Evolutionary conservation across 2,329 filamentous ascomycete genomes (phyloP).

Genomic region (Nigrograna mackinnonii): DNA sequence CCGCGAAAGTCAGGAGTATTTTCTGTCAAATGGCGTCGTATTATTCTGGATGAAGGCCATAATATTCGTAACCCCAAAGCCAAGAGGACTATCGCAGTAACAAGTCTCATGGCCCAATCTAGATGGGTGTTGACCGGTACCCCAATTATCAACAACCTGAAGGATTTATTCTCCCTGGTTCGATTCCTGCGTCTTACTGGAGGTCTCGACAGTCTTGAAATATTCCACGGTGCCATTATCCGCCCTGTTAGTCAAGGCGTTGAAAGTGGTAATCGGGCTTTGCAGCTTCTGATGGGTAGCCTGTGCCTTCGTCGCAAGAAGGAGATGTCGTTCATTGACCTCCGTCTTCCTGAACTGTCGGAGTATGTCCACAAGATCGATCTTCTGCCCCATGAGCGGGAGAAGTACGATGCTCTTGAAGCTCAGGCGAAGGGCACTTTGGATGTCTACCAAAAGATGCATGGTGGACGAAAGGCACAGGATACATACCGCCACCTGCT

Average conservation of each 20-base stretch:
- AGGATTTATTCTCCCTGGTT: conserved; percentile 78
- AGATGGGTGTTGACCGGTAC: conserved; percentile 68
- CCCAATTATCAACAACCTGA: conserved; percentile 81
- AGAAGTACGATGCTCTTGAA: conserved; percentile 74
- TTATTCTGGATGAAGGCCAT: conserved; percentile 85
- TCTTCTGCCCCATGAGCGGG: conserved; percentile 73
- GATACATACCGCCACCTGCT: conserved; percentile 71
- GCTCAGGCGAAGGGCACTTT: conserved; percentile 75
- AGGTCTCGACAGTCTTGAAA: conserved; percentile 70
- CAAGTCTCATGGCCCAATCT: conserved; percentile 67
- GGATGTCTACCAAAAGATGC: conserved; percentile 52
- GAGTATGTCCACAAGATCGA: conserved; percentile 77
- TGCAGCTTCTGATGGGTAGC: conserved; percentile 78
- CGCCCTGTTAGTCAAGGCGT: conserved; percentile 67
- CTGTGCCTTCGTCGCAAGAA: conserved; percentile 83
- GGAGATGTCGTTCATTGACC: conserved; percentile 84
- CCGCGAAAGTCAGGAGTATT: conserved; percentile 51
- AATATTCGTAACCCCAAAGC: conserved; percentile 77
- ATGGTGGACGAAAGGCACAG: neutral
- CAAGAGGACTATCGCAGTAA: conserved; percentile 71
- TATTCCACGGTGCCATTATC: conserved; percentile 75
- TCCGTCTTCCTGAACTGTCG: conserved; percentile 75
- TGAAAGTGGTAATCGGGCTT: conserved; percentile 61
- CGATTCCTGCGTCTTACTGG: conserved; percentile 77
- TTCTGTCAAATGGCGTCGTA: conserved; percentile 72